Percentiles rank a stretch among this genome's conserved stretches.
Evolutionary conservation across 805 yeast species (phyloP).

Genomic region (Candida xiaguanensis): DNA sequence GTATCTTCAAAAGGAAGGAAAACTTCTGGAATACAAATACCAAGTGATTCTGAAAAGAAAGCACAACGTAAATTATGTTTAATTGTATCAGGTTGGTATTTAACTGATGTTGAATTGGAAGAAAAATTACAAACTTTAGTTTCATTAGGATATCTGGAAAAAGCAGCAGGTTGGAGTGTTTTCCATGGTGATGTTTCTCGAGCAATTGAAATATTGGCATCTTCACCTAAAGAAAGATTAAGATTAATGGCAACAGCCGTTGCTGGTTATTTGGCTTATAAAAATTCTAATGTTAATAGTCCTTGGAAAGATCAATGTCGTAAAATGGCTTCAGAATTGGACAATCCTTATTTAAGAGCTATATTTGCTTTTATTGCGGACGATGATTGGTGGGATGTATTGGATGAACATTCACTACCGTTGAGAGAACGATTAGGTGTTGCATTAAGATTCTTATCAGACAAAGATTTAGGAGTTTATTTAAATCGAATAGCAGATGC

Average conservation of each 20-base stretch:
- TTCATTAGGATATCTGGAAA: constrained; percentile 59
- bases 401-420: constrained; percentile 86
- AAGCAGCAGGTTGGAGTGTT: constrained; percentile 98
- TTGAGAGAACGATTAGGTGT: constrained; percentile 86
- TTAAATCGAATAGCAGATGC: constrained; percentile 65
- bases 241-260: constrained; percentile 88
- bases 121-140: constrained; percentile 58
- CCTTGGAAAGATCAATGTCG: constrained; percentile 95
- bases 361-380: constrained; percentile 93
- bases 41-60: constrained; percentile 46
- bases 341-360: constrained; percentile 84
- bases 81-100: constrained; percentile 88
- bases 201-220: constrained; percentile 75
- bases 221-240: constrained; percentile 67
- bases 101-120: constrained; percentile 71
- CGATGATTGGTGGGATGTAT: constrained; percentile 93
- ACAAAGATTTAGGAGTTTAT: constrained; percentile 70
- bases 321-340: constrained; percentile 79
- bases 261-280: constrained; percentile 79
- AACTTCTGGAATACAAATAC: constrained; percentile 44
- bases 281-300: constrained; percentile 54
- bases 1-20: constrained; percentile 46
- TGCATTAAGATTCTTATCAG: constrained; percentile 81
- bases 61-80: constrained; percentile 75
- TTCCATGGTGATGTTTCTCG: constrained; percentile 83